phyloP scores from a whole-genome alignment of 768 basidiomycete species.

The Kwoniella mangroviensis region DNA sequence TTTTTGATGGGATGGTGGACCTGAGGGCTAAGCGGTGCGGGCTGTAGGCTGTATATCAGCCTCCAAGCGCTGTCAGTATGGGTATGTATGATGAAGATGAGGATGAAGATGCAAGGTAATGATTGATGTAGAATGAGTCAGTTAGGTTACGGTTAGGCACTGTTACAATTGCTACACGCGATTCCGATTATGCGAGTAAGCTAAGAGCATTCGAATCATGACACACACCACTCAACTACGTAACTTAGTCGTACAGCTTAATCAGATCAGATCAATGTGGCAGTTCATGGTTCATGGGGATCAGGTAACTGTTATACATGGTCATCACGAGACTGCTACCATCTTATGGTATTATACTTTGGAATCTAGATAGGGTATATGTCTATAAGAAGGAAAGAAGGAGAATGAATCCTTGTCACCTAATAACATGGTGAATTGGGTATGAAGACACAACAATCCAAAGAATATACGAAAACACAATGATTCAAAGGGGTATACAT shows the following conservation, averaged over 20 bases:
- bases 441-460: background rate
- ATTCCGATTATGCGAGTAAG: background rate
- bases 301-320: constrained; percentile 2
- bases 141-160: background rate
- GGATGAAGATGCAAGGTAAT: background rate
- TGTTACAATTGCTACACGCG: background rate
- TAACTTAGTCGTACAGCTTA: background rate
- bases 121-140: background rate
- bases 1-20: background rate
- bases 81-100: background rate
- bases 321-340: background rate
- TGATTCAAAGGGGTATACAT: background rate
- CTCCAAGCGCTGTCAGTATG: background rate
- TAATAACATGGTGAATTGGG: background rate
- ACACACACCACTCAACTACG: no score
- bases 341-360: background rate
- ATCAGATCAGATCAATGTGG: no score
- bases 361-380: background rate
- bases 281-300: background rate
- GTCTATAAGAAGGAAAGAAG: background rate
- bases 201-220: no score
- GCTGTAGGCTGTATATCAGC: background rate
- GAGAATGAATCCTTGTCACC: background rate
- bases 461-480: background rate
- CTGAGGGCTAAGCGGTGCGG: no score